A percentile compares a stretch with the other conserved stretches of the same genome.
Evolutionary conservation across 2,329 filamentous ascomycete species (phyloP).

Genomic region (Aspergillus cejpii): DNA sequence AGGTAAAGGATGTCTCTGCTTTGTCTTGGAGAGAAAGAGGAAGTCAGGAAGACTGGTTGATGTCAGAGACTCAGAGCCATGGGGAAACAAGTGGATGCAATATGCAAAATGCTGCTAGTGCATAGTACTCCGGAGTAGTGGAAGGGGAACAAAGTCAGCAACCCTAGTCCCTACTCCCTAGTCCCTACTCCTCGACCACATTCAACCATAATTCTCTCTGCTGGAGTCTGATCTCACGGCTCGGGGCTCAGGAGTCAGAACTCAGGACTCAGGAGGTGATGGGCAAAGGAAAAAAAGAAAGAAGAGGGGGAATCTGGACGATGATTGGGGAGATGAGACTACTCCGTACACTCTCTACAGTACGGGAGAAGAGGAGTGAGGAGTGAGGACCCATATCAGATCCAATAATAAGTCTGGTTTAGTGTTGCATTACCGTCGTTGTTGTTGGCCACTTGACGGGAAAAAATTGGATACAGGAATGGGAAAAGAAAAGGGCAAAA

Average conservation of each 20-base stretch:
- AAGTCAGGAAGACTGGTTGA: slow-evolving; percentile 31
- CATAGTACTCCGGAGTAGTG: slow-evolving; percentile 15
- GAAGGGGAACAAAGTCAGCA: slow-evolving; percentile 19
- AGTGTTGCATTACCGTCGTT: slow-evolving; percentile 29
- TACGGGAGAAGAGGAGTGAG: too few species aligned
- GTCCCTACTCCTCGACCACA: too few species aligned
- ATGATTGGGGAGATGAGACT: slow-evolving; percentile 6
- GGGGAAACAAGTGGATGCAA: slow-evolving; percentile 29
- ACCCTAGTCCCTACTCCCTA: neutral
- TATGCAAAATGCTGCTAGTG: neutral
- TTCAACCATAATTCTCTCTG: too few species aligned
- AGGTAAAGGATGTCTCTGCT: slow-evolving; percentile 18
- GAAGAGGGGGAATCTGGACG: slow-evolving; percentile 12
- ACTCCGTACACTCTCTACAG: neutral
- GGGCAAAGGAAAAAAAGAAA: slow-evolving; percentile 2
- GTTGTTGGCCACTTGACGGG: slow-evolving; percentile 13
- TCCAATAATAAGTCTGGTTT: slow-evolving; percentile 31
- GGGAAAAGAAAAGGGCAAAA: slow-evolving; percentile 4
- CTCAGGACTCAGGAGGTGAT: neutral
- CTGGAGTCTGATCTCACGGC: too few species aligned
- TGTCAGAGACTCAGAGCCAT: slow-evolving; percentile 30
- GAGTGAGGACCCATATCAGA: slow-evolving; percentile 28
- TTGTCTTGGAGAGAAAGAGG: slow-evolving; percentile 22
- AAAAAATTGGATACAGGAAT: slow-evolving; percentile 5
- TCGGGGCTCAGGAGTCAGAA: too few species aligned